These are phyloP conservation scores for Syzygium aromaticum DNA, from an alignment of 345 rosid species.

Conservation along the genomic window DNA sequence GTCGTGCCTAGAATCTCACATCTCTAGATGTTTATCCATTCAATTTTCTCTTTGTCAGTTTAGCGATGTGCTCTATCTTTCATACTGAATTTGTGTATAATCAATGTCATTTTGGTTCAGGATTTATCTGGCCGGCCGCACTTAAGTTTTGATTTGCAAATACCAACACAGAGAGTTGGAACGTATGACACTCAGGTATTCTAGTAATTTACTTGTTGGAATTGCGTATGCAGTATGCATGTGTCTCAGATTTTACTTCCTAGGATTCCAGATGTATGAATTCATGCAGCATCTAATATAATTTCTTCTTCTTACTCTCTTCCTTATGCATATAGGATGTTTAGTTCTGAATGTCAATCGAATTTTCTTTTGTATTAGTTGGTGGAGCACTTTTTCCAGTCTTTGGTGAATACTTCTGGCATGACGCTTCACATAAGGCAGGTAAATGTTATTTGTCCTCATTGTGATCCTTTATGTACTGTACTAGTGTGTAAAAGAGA, in stretches of 20 bases:
- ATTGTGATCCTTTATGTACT: neutral
- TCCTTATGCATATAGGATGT: neutral
- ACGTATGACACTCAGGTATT: conserved; percentile 81
- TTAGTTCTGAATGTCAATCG: neutral
- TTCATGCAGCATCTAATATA: neutral
- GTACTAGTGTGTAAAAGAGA: neutral
- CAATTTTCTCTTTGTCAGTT: neutral
- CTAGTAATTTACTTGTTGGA: neutral
- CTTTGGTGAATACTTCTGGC: conserved; percentile 86
- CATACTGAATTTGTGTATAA: neutral
- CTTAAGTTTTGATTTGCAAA: conserved; percentile 63
- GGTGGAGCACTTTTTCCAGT: conserved; percentile 95
- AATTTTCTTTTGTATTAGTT: conserved; percentile 23
- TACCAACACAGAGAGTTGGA: conserved; percentile 81
- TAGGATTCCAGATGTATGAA: neutral
- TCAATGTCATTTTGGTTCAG: conserved; percentile 21
- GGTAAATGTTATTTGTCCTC: conserved; percentile 26
- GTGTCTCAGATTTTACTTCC: neutral
- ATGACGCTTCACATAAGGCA: conserved; percentile 98
- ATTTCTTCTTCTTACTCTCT: neutral
- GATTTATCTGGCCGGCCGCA: conserved; percentile 86
- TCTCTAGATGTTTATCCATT: neutral
- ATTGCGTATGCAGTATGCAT: neutral
- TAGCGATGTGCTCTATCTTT: neutral
- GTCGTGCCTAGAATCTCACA: neutral